These are phyloP conservation scores for Furcasterigmium furcatum DNA, from an alignment of 2,329 filamentous ascomycete species.

Conservation along the genomic window DNA sequence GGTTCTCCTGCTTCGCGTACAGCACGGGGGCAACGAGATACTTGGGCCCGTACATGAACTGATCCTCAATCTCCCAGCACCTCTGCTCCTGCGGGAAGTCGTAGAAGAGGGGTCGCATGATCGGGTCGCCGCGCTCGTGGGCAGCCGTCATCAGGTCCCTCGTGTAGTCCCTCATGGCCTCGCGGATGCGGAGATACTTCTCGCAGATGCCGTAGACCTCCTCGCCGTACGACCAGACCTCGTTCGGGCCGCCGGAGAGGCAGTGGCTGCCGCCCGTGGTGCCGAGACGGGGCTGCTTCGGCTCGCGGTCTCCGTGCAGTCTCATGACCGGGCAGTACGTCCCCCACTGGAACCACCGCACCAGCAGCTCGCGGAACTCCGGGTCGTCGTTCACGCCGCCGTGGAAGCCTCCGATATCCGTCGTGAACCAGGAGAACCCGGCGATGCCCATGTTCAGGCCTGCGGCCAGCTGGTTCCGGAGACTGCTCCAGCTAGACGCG, in stretches of 20 bases:
- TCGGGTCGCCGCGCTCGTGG: constrained; percentile 53
- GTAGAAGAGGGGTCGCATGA: constrained; percentile 61
- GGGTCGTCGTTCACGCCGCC: constrained; percentile 54
- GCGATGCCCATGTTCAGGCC: constrained; percentile 64
- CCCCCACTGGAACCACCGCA: constrained; percentile 68
- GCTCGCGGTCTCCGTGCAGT: constrained; percentile 62
- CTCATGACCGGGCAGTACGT: constrained; percentile 65
- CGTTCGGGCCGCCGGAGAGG: constrained; percentile 51
- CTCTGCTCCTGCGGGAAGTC: constrained; percentile 53
- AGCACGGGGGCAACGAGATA: constrained; percentile 58
- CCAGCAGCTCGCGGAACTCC: constrained; percentile 58
- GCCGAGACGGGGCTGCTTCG: constrained; percentile 35
- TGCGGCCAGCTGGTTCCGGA: constrained; percentile 57
- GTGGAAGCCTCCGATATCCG: constrained; percentile 67
- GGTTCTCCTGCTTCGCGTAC: constrained; percentile 36
- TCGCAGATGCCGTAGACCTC: constrained; percentile 56
- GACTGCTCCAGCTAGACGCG: constrained; percentile 56
- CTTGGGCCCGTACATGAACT: constrained; percentile 61
- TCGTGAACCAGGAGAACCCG: constrained; percentile 66
- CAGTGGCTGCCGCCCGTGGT: constrained; percentile 20
- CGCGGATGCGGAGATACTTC: constrained; percentile 54
- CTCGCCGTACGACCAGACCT: constrained; percentile 63
- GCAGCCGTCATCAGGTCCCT: constrained; percentile 55
- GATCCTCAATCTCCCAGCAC: constrained; percentile 55
- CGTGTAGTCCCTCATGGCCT: constrained; percentile 55